Evolutionary conservation across 208 protist genomes (phyloP).

Genomic region (Leishmania lainsoni): DNA sequence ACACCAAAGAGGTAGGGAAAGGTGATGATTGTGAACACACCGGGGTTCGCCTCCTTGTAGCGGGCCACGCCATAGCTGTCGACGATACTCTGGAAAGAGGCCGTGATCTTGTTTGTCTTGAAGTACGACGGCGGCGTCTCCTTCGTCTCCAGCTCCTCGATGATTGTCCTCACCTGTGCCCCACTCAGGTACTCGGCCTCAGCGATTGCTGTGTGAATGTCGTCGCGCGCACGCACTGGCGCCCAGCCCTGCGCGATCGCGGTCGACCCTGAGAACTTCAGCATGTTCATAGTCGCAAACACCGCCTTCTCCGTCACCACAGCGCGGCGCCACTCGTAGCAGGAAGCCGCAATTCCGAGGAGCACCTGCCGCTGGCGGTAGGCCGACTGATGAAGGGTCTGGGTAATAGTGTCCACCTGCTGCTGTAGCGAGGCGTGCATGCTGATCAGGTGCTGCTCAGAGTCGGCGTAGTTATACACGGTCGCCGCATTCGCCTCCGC

Average conservation of each 20-base stretch:
- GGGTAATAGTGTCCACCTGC: slow-evolving; percentile 77
- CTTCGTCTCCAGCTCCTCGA: slow-evolving; percentile 89
- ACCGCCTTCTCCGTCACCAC: slow-evolving; percentile 96
- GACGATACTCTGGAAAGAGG: slow-evolving; percentile 97
- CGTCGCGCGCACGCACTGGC: slow-evolving; percentile 69
- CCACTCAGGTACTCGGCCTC: slow-evolving; percentile 78
- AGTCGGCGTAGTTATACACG: slow-evolving; percentile 95
- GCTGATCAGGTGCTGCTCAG: slow-evolving; percentile 64
- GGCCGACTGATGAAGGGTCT: slow-evolving; percentile 73
- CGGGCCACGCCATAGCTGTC: slow-evolving; percentile 97
- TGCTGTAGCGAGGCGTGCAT: slow-evolving; percentile 70
- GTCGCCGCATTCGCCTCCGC: slow-evolving; percentile 95
- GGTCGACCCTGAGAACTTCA: slow-evolving; percentile 92
- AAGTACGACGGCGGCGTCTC: slow-evolving; percentile 98
- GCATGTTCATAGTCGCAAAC: slow-evolving; percentile 96
- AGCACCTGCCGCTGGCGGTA: slow-evolving; percentile 80
- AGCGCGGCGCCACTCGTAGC: slow-evolving; percentile 89
- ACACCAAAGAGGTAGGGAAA: slow-evolving; percentile 99
- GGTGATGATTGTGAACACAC: slow-evolving; percentile 97
- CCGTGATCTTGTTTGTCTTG: slow-evolving; percentile 97
- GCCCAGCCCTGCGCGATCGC: slow-evolving; percentile 95
- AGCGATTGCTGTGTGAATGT: slow-evolving; percentile 75
- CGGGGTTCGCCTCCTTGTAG: slow-evolving; percentile 94
- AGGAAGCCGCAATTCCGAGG: slow-evolving; percentile 60
- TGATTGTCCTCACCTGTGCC: slow-evolving; percentile 92